Percentiles rank a stretch among this genome's conserved stretches.
Conservation (phyloP, 768 basidiomycete genomes). For the Pisolithus microcarpus region DNA sequence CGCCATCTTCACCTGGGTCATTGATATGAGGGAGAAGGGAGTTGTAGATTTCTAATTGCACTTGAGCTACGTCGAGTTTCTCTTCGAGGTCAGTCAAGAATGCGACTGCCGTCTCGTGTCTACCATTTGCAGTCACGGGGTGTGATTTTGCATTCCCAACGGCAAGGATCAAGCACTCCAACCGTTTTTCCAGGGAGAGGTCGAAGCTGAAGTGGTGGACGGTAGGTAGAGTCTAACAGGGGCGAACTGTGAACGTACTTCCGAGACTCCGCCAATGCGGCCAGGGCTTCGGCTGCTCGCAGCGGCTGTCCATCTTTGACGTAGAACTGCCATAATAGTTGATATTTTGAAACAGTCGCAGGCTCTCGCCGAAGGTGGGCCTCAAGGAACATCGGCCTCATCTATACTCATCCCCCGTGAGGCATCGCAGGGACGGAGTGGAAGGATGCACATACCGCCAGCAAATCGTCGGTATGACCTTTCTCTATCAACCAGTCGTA, state of each 20-base stretch:
- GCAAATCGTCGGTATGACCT: slow-evolving; percentile 76
- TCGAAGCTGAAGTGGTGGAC: slow-evolving; percentile 43
- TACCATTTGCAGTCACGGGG: slow-evolving; percentile 66
- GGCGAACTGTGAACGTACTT: slow-evolving; percentile 43
- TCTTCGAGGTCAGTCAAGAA: slow-evolving; percentile 95
- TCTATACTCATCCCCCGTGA: slow-evolving; percentile 36
- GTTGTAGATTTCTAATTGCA: slow-evolving; percentile 88
- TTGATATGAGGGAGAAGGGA: slow-evolving; percentile 52
- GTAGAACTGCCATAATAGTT: slow-evolving; percentile 95
- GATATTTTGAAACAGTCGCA: slow-evolving; percentile 69
- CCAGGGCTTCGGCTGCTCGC: slow-evolving; percentile 82
- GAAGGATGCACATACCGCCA: slow-evolving; percentile 58
- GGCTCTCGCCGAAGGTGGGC: slow-evolving; percentile 81
- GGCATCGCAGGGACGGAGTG: slow-evolving; percentile 1
- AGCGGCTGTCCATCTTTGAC: slow-evolving; percentile 85
- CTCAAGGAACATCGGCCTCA: slow-evolving; percentile 84
- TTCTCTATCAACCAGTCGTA: slow-evolving; percentile 90
- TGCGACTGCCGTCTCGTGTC: slow-evolving; percentile 85
- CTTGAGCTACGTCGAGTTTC: slow-evolving; percentile 93
- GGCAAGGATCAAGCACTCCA: slow-evolving; percentile 91
- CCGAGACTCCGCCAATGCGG: slow-evolving; percentile 73
- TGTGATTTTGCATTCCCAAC: slow-evolving; percentile 96
- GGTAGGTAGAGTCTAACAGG: not conserved
- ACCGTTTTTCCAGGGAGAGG: slow-evolving; percentile 59
- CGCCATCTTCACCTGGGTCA: slow-evolving; percentile 56